A percentile compares a stretch with the other conserved stretches of the same genome.
These are phyloP conservation scores for Tolypocladium guangdongense DNA, from an alignment of 2,329 filamentous ascomycete genomes.

Conservation along the genomic window DNA sequence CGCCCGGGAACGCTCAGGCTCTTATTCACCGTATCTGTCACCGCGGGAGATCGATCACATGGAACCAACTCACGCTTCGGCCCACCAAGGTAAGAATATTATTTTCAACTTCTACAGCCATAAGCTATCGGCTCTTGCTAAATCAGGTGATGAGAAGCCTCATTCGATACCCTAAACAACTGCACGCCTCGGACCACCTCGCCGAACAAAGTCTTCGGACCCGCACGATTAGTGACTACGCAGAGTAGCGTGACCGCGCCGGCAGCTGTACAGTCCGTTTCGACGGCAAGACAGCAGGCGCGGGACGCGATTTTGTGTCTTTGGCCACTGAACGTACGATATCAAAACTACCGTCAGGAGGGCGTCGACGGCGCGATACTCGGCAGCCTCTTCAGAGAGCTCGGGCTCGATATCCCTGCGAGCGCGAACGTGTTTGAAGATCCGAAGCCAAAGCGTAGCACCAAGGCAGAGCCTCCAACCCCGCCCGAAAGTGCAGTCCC, in stretches of 20 bases:
- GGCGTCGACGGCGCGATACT: conserved; percentile 57
- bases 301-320: conserved; percentile 57
- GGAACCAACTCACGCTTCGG: neutral
- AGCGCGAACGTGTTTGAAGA: neutral
- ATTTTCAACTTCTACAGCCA: conserved; percentile 2
- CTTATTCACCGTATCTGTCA: conserved; percentile 42
- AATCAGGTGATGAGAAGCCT: neutral
- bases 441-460: neutral
- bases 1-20: conserved; percentile 34
- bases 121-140: neutral
- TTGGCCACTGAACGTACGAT: conserved; percentile 57
- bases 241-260: neutral
- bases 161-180: neutral
- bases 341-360: conserved; percentile 61
- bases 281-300: conserved; percentile 44
- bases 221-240: neutral
- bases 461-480: neutral
- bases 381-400: conserved; percentile 53
- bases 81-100: neutral
- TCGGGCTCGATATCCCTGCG: conserved; percentile 43
- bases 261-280: conserved; percentile 2
- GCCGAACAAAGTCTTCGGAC: neutral
- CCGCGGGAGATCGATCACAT: conserved; percentile 30
- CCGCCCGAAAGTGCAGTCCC: neutral
- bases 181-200: neutral